These are phyloP conservation scores for Senna siamea DNA, from an alignment of 306 rosid species.

Conservation along the genomic window DNA sequence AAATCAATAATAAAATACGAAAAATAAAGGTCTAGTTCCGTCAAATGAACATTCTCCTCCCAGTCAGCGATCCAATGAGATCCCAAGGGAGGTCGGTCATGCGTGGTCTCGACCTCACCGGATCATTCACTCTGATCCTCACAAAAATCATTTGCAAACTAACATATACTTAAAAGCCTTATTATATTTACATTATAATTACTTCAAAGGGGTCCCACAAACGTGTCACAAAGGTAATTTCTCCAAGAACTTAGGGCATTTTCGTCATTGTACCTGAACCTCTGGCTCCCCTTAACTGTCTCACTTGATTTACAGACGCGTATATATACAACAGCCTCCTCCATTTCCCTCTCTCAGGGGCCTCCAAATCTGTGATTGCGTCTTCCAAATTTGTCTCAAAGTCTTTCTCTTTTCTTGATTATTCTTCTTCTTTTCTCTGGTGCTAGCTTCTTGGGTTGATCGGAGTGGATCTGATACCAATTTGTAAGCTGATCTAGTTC, in stretches of 20 bases:
- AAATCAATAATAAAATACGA: too few species aligned
- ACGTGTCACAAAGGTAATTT: conserved; percentile 12
- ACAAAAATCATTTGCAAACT: background rate
- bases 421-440: background rate
- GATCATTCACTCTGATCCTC: background rate
- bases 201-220: background rate
- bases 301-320: conserved; percentile 26
- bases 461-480: conserved; percentile 6
- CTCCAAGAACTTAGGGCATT: background rate
- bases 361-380: conserved; percentile 18
- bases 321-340: conserved; percentile 30
- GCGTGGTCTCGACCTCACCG: background rate
- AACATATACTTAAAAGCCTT: background rate
- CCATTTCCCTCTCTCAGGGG: conserved; percentile 36
- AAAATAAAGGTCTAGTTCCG: too few species aligned
- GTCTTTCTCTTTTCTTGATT: conserved; percentile 12
- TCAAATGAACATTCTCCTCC: background rate
- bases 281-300: conserved; percentile 47
- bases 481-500: conserved; percentile 38
- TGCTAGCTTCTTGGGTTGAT: background rate
- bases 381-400: conserved; percentile 27
- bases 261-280: background rate
- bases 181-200: background rate
- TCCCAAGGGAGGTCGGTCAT: background rate
- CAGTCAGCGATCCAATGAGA: background rate